phyloP scores from a whole-genome alignment of 2,329 filamentous ascomycete genomes.

The Calycina herbarum region DNA sequence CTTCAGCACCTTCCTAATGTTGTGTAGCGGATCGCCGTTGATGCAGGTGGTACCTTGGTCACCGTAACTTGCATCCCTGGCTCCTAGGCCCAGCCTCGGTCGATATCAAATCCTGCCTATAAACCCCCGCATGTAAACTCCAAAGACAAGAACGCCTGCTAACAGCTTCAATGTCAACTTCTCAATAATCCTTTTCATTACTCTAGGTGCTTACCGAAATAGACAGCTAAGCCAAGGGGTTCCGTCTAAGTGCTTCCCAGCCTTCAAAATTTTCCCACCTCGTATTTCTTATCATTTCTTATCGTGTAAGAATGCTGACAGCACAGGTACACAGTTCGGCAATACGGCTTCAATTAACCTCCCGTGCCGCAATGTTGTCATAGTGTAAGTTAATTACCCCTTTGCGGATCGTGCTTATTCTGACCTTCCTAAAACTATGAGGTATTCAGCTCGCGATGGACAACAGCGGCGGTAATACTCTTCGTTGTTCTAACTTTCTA shows the following conservation, averaged over 20 bases:
- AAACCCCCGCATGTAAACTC: background rate
- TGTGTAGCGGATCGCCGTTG: background rate
- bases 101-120: background rate
- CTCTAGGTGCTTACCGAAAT: too few species aligned
- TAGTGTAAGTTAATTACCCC: background rate
- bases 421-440: background rate
- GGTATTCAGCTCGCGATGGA: background rate
- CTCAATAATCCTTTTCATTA: background rate
- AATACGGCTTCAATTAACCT: background rate
- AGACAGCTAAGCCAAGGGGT: too few species aligned
- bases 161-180: background rate
- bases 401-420: background rate
- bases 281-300: conserved; percentile 1
- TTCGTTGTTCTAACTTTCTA: too few species aligned
- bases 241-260: background rate
- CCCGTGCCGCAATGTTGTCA: conserved; percentile 2
- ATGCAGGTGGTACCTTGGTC: background rate
- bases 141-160: background rate
- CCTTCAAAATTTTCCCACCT: background rate
- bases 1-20: background rate
- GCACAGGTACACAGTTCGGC: background rate
- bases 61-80: conserved; percentile 3
- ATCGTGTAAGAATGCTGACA: background rate
- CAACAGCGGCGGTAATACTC: too few species aligned
- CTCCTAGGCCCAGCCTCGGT: background rate